phyloP scores from a whole-genome alignment of 805 yeast species.

The Jamesozyma piceae region DNA sequence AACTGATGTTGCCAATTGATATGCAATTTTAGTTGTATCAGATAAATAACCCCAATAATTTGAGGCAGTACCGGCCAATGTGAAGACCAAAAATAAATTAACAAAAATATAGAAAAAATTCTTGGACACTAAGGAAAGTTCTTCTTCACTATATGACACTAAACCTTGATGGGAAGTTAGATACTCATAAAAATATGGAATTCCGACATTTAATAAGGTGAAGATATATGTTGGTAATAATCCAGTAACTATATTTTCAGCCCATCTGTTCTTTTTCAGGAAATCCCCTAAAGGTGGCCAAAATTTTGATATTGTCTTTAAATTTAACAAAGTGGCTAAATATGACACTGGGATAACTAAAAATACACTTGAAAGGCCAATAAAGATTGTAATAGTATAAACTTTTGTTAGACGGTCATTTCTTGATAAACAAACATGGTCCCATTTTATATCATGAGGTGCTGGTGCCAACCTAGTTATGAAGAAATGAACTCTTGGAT shows the following conservation, averaged over 20 bases:
- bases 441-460: conserved; percentile 93
- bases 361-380: conserved; percentile 49
- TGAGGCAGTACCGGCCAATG: conserved; percentile 87
- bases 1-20: conserved; percentile 73
- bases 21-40: conserved; percentile 85
- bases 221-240: conserved; percentile 85
- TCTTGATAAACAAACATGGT: conserved; percentile 72
- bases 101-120: conserved; percentile 93
- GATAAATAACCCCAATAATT: conserved; percentile 69
- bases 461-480: conserved; percentile 88
- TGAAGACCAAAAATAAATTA: conserved; percentile 85
- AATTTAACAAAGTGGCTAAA: conserved; percentile 71
- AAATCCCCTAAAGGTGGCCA: conserved; percentile 76
- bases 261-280: conserved; percentile 57
- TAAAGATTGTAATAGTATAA: conserved; percentile 32
- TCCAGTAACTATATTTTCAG: conserved; percentile 74
- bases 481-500: conserved; percentile 76
- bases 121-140: conserved; percentile 78
- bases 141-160: conserved; percentile 88
- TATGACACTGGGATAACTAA: conserved; percentile 78
- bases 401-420: conserved; percentile 55
- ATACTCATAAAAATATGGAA: conserved; percentile 83
- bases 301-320: conserved; percentile 65
- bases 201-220: conserved; percentile 68
- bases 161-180: conserved; percentile 78